Evolutionary conservation across 2,329 filamentous ascomycete species (phyloP), one percentile per base, ranked within the genome.

Genomic region (Colletotrichum phormii): DNA sequence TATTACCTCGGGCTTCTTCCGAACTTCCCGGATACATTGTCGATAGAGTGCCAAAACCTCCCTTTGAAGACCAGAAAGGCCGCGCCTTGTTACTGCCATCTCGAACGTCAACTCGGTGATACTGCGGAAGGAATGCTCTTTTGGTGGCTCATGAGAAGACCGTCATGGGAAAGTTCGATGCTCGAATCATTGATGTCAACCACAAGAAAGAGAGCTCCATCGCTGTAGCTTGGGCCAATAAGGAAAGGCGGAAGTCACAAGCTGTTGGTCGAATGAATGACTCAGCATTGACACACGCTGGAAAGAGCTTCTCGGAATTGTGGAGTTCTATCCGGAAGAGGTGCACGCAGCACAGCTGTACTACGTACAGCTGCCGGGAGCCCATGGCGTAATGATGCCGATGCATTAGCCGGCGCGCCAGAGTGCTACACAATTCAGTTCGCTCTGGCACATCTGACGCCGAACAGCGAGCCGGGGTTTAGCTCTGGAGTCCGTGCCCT

Each of bases 41-140:
- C 96, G 91, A 81, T 98, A 99, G 15, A 99, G 89, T 42, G 91
- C 88, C 64, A 98, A 83, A 4, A 98, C 96, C 79, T 98, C 95
- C 78, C 90, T 92, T 81, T 98, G 96, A n/a, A 98, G 86, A 46
- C 97, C 97, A 8, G 95, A 97, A 31, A 95, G 86, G 77, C 91
- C 74, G 15, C 73, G 60, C 54, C 62, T 70, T 57, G 46, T 37
- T 42, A 31, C 69, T 37, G 72, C 65, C 74, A 75, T 75, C 8
- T 13, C 61, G 35, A 37, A 9, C 53, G 51, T 42, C 33, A 31
- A 31, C 9, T 70, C 29, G 26, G 59, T 46, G 24, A 64, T 26
- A 22, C 11, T n/a, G 29, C n/a, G 33, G 65, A 60, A 64, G 54
- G 51, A 54, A 46, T 42, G 31, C 11, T 64, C 49, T 24, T 53